Base-by-base conservation (phyloP, 352 stramenopile genomes). In the Phytophthora litchii region DNA sequence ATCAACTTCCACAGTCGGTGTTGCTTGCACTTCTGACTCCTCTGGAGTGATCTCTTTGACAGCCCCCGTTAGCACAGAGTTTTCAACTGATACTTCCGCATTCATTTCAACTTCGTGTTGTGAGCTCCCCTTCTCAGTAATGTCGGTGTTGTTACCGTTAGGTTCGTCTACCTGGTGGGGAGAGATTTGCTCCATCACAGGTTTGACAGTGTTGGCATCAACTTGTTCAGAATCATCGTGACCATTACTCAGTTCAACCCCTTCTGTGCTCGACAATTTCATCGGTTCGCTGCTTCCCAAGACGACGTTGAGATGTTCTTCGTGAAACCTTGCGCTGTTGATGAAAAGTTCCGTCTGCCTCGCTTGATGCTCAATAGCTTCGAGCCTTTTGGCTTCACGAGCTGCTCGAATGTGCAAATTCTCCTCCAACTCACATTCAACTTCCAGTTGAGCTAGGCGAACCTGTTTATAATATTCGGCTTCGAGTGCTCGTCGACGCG, bases 341-440 rank as follows among this genome's bases (percentile, higher is more conserved):
- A 42, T 10, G 2, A 25, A 25, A 8, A 43, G 40, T 29, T 63
- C 36, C 6, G 64, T 51, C 25, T 72, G 63, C 32, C 31, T 44
- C 36, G 47, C 50, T 41, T 46, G 70, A 31, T 58, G 59, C 25
- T 59, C 60, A 1, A 45, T 51, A 12, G 62, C 27, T 11, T 63
- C 41, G 3, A 70, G 44, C 7, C 27, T 65, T 57, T 62, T 69
- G 9, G 72, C 76, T 34, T 83, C 71, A 0, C 79, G 68, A 31
- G 65, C 76, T 13, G 72, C 72, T 55, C 80, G 76, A 51, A 91
- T 86, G 12, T 77, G 73, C 29, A 91, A 46, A 37, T 91, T 91
- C 48, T 91, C 82, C 52, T 91, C 78, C 16, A 91, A 49, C 45
- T 91, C 82, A 40, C 82, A 91, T 54, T 91, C 77, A 1, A 76